These are phyloP conservation scores for Larix kaempferi DNA, from an alignment of 75 land plant species.

Conservation along the genomic window DNA sequence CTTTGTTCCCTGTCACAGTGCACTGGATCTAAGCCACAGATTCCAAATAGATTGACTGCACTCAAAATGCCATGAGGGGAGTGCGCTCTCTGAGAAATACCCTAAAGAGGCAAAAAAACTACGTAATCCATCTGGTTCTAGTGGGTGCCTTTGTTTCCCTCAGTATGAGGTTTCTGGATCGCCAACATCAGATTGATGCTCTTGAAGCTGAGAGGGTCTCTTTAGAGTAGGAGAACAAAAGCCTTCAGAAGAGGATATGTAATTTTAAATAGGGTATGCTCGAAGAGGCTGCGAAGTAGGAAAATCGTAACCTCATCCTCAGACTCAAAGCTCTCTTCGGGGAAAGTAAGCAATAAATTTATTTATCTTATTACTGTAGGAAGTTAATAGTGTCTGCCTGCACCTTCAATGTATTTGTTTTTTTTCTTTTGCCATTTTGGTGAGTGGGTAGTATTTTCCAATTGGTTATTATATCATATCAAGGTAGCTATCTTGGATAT, in stretches of 20 bases:
- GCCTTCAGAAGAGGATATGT: conserved; percentile 28
- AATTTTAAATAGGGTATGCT: conserved; percentile 35
- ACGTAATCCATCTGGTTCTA: conserved; percentile 14
- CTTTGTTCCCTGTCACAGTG: too few species aligned
- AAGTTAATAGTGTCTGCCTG: too few species aligned
- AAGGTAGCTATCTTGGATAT: too few species aligned
- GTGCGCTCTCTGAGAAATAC: neutral
- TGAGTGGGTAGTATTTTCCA: neutral
- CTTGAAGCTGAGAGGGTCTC: conserved; percentile 22
- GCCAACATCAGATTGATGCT: conserved; percentile 23
- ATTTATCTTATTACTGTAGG: neutral
- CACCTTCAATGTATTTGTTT: neutral
- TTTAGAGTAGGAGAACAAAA: conserved; percentile 24
- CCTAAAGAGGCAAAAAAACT: neutral
- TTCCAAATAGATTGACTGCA: too few species aligned
- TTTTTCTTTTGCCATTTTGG: too few species aligned
- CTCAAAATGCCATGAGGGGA: neutral
- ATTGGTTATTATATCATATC: too few species aligned
- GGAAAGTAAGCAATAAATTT: conserved; percentile 2
- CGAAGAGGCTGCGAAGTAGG: conserved; percentile 19
- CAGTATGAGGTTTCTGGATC: conserved; percentile 15
- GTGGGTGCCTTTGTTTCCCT: conserved; percentile 16
- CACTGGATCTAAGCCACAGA: too few species aligned
- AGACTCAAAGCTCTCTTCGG: too few species aligned
- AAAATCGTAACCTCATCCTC: neutral